Percentiles rank a stretch among this genome's conserved stretches.
Conservation (phyloP, 805 yeast species). For the Candida stauntonica region DNA sequence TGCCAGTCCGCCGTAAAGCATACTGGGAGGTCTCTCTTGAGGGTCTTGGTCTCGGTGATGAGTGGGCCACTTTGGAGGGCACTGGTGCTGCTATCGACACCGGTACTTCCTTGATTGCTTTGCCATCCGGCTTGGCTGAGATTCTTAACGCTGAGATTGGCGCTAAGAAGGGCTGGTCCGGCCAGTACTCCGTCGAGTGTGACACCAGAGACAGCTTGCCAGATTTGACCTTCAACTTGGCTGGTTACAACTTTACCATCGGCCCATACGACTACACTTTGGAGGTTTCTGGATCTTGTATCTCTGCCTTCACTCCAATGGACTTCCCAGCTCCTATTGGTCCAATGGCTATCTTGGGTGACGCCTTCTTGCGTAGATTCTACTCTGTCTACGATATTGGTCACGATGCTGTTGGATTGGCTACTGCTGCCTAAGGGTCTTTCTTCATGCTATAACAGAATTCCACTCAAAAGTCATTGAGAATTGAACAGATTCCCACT, state of each 20-base stretch:
- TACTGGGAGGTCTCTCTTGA: conserved; percentile 98
- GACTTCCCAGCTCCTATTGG: conserved; percentile 97
- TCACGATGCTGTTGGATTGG: conserved; percentile 91
- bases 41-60: conserved; percentile 88
- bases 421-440: conserved; percentile 51
- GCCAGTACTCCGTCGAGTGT: conserved; percentile 94
- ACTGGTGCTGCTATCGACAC: conserved; percentile 98
- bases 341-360: conserved; percentile 94
- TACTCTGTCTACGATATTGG: conserved; percentile 92
- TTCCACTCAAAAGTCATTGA: not conserved
- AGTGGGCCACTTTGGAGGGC: conserved; percentile 73
- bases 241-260: conserved; percentile 89
- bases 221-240: conserved; percentile 84
- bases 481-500: not conserved
- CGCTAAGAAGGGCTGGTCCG: conserved; percentile 95
- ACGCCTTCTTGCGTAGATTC: conserved; percentile 92
- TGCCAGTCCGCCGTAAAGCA: conserved; percentile 98
- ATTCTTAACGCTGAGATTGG: conserved; percentile 93
- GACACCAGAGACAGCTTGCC: conserved; percentile 79
- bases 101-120: conserved; percentile 93
- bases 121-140: conserved; percentile 95
- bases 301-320: conserved; percentile 95
- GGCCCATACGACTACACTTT: conserved; percentile 87
- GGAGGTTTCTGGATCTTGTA: conserved; percentile 92
- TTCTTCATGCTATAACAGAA: not conserved